Evolutionary conservation across 192 early-diverging fungal species (phyloP).

Genomic region (Entrophospora sp.): DNA sequence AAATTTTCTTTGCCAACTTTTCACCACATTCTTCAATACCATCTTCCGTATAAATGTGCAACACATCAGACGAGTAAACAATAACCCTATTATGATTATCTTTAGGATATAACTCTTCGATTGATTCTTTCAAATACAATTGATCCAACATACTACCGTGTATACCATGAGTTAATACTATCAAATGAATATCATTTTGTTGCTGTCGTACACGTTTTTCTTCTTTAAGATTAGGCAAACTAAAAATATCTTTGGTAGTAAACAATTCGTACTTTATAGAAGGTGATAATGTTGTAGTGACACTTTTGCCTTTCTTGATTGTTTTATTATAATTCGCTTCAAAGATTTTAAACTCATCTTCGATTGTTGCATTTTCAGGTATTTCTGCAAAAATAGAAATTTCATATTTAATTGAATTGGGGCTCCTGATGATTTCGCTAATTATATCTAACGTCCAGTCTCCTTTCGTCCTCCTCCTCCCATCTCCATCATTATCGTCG

Average conservation of each 20-base stretch:
- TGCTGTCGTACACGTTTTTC: no score
- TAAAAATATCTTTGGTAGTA: slow-evolving; percentile 1
- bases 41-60: slow-evolving; percentile 36
- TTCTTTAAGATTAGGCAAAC: neutral
- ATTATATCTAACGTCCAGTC: slow-evolving; percentile 12
- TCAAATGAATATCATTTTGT: slow-evolving; percentile 25
- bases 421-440: neutral
- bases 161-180: slow-evolving; percentile 36
- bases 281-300: neutral
- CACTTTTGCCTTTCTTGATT: neutral
- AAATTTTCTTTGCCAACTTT: slow-evolving; percentile 30
- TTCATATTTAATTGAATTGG: slow-evolving; percentile 1
- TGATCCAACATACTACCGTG: slow-evolving; percentile 32
- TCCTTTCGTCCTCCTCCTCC: no score
- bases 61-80: slow-evolving; percentile 30
- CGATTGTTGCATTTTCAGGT: neutral
- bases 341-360: neutral
- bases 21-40: slow-evolving; percentile 37
- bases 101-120: slow-evolving; percentile 21
- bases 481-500: no score
- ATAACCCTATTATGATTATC: slow-evolving; percentile 20
- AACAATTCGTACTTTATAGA: neutral
- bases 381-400: neutral
- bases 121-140: slow-evolving; percentile 33
- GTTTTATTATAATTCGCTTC: neutral